phyloP scores from a whole-genome alignment of 129 eudicot species.

The Helianthus annuus region DNA sequence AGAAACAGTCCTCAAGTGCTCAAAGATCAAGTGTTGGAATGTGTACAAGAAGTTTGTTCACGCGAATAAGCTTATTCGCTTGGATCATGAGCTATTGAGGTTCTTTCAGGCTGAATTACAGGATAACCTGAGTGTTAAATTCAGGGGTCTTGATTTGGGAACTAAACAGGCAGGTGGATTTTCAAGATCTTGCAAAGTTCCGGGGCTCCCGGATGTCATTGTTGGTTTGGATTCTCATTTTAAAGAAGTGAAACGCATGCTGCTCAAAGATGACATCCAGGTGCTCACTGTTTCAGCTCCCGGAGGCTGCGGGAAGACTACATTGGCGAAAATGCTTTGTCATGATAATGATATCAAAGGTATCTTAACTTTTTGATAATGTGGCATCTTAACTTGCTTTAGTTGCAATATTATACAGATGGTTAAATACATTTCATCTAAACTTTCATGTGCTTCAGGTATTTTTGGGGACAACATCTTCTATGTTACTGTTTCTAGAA shows the following conservation, averaged over 20 bases:
- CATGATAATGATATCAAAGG: conserved; percentile 42
- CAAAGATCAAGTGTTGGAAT: conserved; percentile 30
- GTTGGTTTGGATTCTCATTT: conserved; percentile 34
- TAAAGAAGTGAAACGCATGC: conserved; percentile 25
- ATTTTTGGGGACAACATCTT: conserved; percentile 43
- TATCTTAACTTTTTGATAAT: not conserved
- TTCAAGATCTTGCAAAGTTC: conserved; percentile 27
- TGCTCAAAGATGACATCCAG: conserved; percentile 22
- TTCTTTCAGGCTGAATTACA: conserved; percentile 19
- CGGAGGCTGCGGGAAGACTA: conserved; percentile 51
- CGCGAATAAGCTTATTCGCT: conserved; percentile 6
- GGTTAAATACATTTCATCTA: not conserved
- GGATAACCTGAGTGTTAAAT: not conserved
- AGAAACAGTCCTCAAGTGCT: conserved; percentile 23
- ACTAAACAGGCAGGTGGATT: conserved; percentile 19
- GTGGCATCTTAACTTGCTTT: too few relatives aligned
- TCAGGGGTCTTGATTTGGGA: not conserved
- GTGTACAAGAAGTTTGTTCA: conserved; percentile 25
- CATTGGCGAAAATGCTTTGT: conserved; percentile 51
- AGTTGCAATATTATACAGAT: too few relatives aligned
- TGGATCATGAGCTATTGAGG: conserved; percentile 13
- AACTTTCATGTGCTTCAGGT: conserved; percentile 23
- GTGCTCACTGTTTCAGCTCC: conserved; percentile 43
- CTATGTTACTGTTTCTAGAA: conserved; percentile 47
- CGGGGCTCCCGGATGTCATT: conserved; percentile 27